A percentile compares a stretch with the other conserved stretches of the same genome.
Evolutionary conservation across 2,329 filamentous ascomycete genomes (phyloP).

Genomic region (Teratosphaeria gauchensis): DNA sequence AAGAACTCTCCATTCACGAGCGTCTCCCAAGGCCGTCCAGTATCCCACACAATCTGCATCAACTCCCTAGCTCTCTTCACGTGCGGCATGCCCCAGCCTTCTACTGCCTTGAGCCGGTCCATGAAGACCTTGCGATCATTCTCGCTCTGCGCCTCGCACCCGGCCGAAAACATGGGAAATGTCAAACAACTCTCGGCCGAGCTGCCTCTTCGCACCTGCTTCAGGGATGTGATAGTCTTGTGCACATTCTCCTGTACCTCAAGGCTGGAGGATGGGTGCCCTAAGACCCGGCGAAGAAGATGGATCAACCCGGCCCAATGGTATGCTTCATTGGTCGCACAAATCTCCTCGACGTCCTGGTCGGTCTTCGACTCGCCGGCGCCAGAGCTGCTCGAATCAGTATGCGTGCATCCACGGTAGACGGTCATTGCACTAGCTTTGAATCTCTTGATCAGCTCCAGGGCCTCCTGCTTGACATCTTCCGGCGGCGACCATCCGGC

Average conservation of each 20-base stretch:
- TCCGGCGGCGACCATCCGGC: slow-evolving; percentile 50
- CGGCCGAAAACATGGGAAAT: slow-evolving; percentile 76
- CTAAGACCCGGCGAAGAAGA: slow-evolving; percentile 62
- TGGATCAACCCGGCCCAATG: slow-evolving; percentile 72
- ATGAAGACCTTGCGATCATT: slow-evolving; percentile 52
- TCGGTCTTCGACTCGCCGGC: slow-evolving; percentile 33
- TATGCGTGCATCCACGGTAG: slow-evolving; percentile 35
- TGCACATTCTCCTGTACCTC: slow-evolving; percentile 55
- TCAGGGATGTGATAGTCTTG: slow-evolving; percentile 54
- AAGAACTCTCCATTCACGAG: slow-evolving; percentile 60
- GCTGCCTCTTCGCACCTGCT: slow-evolving; percentile 53
- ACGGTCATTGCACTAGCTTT: slow-evolving; percentile 40
- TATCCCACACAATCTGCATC: slow-evolving; percentile 62
- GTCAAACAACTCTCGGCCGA: slow-evolving; percentile 65
- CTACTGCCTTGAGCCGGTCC: slow-evolving; percentile 55
- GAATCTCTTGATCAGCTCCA: slow-evolving; percentile 52
- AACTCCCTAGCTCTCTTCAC: slow-evolving; percentile 51
- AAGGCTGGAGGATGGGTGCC: slow-evolving; percentile 45
- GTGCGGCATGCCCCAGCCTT: slow-evolving; percentile 68
- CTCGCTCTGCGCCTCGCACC: slow-evolving; percentile 57
- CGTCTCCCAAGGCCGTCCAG: slow-evolving; percentile 58
- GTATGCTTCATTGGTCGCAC: slow-evolving; percentile 66
- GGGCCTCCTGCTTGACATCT: slow-evolving; percentile 47
- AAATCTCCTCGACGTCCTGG: slow-evolving; percentile 55
- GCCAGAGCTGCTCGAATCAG: slow-evolving; percentile 28